phyloP scores from a whole-genome alignment of 257 asterid genomes.

The Phtheirospermum japonicum region DNA sequence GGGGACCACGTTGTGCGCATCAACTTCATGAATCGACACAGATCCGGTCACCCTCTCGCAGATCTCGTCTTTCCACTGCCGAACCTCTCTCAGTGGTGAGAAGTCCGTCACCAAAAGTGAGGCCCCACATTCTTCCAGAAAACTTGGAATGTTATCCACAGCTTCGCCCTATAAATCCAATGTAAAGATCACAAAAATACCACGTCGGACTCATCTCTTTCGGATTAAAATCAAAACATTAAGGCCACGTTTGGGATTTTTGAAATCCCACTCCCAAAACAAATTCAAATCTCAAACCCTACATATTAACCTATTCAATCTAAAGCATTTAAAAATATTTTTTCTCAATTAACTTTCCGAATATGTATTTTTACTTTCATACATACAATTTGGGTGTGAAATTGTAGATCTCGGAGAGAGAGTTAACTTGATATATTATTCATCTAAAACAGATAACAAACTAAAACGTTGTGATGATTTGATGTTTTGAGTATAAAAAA shows the following conservation, averaged over 20 bases:
- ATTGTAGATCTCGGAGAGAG: too few species aligned
- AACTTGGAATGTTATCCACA: constrained; percentile 69
- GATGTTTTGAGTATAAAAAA: too few species aligned
- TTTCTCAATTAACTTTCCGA: too few species aligned
- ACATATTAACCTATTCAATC: too few species aligned
- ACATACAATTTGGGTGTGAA: too few species aligned
- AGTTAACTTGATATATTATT: too few species aligned
- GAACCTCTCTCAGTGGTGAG: constrained; percentile 85
- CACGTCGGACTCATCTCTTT: neutral
- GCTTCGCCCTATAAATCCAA: constrained; percentile 71
- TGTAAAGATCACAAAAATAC: neutral
- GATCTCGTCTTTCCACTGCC: constrained; percentile 70
- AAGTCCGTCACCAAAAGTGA: constrained; percentile 93
- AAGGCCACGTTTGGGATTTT: neutral
- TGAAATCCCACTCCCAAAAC: too few species aligned
- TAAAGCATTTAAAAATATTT: too few species aligned
- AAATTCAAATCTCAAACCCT: too few species aligned
- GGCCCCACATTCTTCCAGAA: constrained; percentile 74
- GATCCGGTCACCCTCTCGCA: constrained; percentile 52
- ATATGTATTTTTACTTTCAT: too few species aligned
- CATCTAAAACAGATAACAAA: too few species aligned
- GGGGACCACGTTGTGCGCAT: constrained; percentile 92
- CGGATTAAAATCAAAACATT: neutral
- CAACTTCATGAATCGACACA: constrained; percentile 83
- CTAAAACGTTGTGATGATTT: too few species aligned